Evolutionary conservation across 148 eudicot genomes (phyloP).

Genomic region (Spergularia bocconei): DNA sequence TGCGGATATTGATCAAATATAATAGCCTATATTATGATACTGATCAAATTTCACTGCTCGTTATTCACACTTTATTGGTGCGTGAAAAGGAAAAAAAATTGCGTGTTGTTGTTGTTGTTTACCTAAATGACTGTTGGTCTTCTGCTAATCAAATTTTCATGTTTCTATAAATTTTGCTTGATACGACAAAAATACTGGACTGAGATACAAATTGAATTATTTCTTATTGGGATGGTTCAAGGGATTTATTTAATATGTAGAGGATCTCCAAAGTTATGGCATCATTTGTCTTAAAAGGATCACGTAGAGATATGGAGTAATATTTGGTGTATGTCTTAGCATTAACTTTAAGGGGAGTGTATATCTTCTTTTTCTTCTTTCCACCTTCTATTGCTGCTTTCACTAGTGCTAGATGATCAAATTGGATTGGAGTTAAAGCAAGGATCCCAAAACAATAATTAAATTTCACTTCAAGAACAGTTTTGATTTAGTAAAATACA

Average conservation of each 20-base stretch:
- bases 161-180: not conserved
- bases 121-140: no score
- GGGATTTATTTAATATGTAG: slow-evolving; percentile 73
- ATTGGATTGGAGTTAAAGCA: slow-evolving; percentile 73
- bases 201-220: slow-evolving; percentile 90
- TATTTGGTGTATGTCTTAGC: slow-evolving; percentile 65
- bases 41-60: no score
- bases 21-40: no score
- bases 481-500: no score
- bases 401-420: slow-evolving; percentile 59
- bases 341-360: slow-evolving; percentile 66
- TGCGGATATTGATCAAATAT: no score
- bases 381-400: slow-evolving; percentile 64
- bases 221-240: slow-evolving; percentile 93
- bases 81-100: no score
- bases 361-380: slow-evolving; percentile 73
- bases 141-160: no score
- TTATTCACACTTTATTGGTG: no score
- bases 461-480: no score
- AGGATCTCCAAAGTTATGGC: slow-evolving; percentile 63
- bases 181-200: slow-evolving; percentile 79
- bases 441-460: slow-evolving; percentile 20
- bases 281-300: slow-evolving; percentile 54
- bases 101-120: no score
- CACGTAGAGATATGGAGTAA: slow-evolving; percentile 47